Evolutionary conservation across 2,329 filamentous ascomycete genomes (phyloP), one percentile per base, ranked within the genome.

Genomic region (Trichophyton equinum): DNA sequence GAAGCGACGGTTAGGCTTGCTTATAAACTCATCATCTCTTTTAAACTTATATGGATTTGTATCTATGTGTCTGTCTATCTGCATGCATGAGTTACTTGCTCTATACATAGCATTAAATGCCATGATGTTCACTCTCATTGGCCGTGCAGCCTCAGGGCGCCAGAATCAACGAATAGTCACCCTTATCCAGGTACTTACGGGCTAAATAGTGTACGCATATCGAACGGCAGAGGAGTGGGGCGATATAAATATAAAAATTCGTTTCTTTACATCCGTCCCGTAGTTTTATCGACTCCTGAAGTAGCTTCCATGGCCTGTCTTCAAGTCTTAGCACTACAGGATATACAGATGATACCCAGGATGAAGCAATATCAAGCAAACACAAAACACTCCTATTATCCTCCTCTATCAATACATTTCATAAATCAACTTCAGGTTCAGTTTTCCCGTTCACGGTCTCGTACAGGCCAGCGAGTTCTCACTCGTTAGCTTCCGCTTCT

Each of bases 1-100:
- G 94, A 3, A 95, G 88, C 27, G 91, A 96, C 68, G 88, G 86
- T 68, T 92, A 81, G 76, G 36, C 33, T 33, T 33, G 30, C 22
- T 30, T 30, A 30, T 30, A 30, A 30, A 30, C 6, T 30, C 27
- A 2, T 30, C 27, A 22, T 30, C 27, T 30, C 6, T 27, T 6
- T 7, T 30, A 30, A 30, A 38, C 33, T 13, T 38, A 13, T 38
- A 13, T 13, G 11, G 40, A n/a, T 15, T 15, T 18, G 15, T 18
- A n/a, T 18, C 25, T 25, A 9, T n/a, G 22, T 49, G 42, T 15
- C 57, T 20, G n/a, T 27, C 55, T 38, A 30, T 36, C 40, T 44
- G 30, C 25, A 59, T 49, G 25, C 25, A 30, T 30, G 27, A 30
- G 27, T 30, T 30, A 30, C 27, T 30, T 8, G 6, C 27, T 38